These are phyloP conservation scores for Colletotrichum ledebouriae DNA, from an alignment of 2,329 filamentous ascomycete genomes.

Conservation along the genomic window DNA sequence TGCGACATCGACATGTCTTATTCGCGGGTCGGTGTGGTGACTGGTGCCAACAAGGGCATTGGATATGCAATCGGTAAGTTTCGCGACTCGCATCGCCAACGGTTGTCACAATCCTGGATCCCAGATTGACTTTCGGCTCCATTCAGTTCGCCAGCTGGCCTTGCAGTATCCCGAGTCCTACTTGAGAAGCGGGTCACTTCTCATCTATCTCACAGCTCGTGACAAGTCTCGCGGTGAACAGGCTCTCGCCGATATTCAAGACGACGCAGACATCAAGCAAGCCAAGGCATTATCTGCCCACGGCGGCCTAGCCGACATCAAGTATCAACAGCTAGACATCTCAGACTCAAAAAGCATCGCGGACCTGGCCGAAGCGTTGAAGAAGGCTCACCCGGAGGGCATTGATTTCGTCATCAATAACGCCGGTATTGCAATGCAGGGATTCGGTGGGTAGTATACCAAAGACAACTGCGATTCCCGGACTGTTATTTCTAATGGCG, in stretches of 20 bases:
- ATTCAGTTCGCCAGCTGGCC: conserved; percentile 64
- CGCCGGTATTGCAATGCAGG: conserved; percentile 61
- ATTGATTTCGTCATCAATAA: conserved; percentile 69
- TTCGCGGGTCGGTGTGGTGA: conserved; percentile 62
- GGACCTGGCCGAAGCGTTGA: conserved; percentile 56
- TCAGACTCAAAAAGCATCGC: conserved; percentile 58
- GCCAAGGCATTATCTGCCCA: conserved; percentile 59
- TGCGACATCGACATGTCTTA: conserved; percentile 44
- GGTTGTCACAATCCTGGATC: background rate
- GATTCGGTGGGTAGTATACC: conserved; percentile 53
- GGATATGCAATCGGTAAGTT: conserved; percentile 42
- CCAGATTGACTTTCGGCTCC: background rate
- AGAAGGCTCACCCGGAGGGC: conserved; percentile 59
- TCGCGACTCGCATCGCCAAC: background rate
- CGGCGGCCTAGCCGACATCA: conserved; percentile 60
- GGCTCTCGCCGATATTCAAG: conserved; percentile 57
- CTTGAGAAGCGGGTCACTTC: conserved; percentile 59
- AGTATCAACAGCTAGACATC: conserved; percentile 63
- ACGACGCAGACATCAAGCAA: conserved; percentile 59
- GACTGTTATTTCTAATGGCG: background rate
- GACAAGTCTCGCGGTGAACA: conserved; percentile 61
- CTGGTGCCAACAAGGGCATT: conserved; percentile 65
- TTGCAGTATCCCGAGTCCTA: conserved; percentile 65
- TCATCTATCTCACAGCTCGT: conserved; percentile 67
- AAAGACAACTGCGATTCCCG: background rate